Percentiles rank a stretch among this genome's conserved stretches.
Conservation (phyloP, 2,329 filamentous ascomycete species). For the Colletotrichum sp. region DNA sequence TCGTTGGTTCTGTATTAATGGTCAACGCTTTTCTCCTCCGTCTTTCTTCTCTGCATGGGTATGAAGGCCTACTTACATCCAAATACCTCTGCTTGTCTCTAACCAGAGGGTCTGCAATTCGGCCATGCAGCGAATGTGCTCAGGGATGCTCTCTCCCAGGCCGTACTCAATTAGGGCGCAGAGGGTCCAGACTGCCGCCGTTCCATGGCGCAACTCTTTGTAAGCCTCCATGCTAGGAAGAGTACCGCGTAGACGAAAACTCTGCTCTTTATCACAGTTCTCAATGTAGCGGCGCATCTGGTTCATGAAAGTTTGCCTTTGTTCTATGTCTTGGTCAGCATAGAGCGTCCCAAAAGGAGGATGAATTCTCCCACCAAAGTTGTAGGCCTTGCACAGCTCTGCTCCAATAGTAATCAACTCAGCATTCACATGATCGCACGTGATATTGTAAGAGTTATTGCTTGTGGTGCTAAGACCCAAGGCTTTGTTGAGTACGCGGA, state of each 20-base stretch:
- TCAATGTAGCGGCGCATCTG: slow-evolving; percentile 27
- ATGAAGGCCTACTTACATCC: slow-evolving; percentile 15
- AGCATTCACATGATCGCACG: slow-evolving; percentile 25
- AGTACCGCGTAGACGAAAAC: slow-evolving; percentile 23
- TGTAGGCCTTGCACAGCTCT: slow-evolving; percentile 4
- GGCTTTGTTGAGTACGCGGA: slow-evolving; percentile 20
- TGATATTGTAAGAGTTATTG: not conserved
- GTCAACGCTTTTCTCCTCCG: not conserved
- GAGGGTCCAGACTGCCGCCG: slow-evolving; percentile 27
- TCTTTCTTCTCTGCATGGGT: not conserved
- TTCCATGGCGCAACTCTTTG: slow-evolving; percentile 30
- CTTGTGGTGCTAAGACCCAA: slow-evolving; percentile 15
- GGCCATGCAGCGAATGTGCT: not conserved
- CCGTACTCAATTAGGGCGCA: slow-evolving; percentile 29
- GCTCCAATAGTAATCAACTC: slow-evolving; percentile 27
- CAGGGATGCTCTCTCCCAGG: slow-evolving; percentile 1
- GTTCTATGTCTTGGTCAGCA: not conserved
- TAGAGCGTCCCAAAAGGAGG: not conserved
- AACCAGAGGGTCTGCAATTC: slow-evolving; percentile 22
- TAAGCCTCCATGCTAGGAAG: slow-evolving; percentile 31
- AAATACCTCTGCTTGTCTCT: slow-evolving; percentile 27
- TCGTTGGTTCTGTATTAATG: slow-evolving; percentile 27
- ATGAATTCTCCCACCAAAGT: not conserved
- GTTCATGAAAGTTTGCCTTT: slow-evolving; percentile 9
- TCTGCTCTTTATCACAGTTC: slow-evolving; percentile 31